phyloP scores from a whole-genome alignment of 768 basidiomycete species.

The Clitopilus passeckerianus region DNA sequence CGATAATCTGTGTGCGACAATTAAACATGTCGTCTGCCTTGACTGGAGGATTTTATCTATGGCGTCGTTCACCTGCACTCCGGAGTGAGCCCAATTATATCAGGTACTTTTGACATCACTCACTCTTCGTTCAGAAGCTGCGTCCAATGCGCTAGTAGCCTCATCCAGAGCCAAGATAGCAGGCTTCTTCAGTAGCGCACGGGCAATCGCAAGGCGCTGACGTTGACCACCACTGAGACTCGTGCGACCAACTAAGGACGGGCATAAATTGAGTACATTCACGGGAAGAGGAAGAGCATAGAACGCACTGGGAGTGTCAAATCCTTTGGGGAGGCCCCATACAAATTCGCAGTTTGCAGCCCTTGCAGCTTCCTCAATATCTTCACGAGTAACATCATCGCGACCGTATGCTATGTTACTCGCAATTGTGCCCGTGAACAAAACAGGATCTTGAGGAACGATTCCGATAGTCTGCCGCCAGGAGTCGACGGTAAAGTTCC shows the following conservation, averaged over 20 bases:
- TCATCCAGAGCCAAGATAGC: slow-evolving; percentile 86
- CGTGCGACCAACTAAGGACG: slow-evolving; percentile 51
- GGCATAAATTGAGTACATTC: slow-evolving; percentile 2
- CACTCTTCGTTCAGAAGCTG: slow-evolving; percentile 80
- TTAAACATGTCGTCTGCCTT: slow-evolving; percentile 78
- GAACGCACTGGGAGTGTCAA: slow-evolving; percentile 82
- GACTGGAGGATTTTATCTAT: slow-evolving; percentile 82
- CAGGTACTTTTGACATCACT: slow-evolving; percentile 8
- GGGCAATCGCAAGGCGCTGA: slow-evolving; percentile 77
- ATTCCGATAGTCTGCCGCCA: slow-evolving; percentile 90
- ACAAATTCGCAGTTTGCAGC: slow-evolving; percentile 96
- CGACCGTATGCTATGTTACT: slow-evolving; percentile 93
- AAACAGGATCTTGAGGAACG: slow-evolving; percentile 91
- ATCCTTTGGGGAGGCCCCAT: slow-evolving; percentile 90
- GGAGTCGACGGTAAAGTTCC: slow-evolving; percentile 76
- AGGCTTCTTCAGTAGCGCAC: slow-evolving; percentile 87
- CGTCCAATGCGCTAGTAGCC: slow-evolving; percentile 85
- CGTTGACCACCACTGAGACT: slow-evolving; percentile 78
- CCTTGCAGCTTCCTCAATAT: slow-evolving; percentile 84
- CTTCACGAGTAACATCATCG: slow-evolving; percentile 64
- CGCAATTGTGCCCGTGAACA: slow-evolving; percentile 92
- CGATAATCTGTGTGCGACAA: slow-evolving; percentile 86
- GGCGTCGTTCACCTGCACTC: slow-evolving; percentile 73
- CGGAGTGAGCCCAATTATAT: background rate
- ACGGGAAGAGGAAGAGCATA: background rate